These are phyloP conservation scores for Globisporangium canariense DNA, from an alignment of 352 stramenopile species.

Conservation along the genomic window DNA sequence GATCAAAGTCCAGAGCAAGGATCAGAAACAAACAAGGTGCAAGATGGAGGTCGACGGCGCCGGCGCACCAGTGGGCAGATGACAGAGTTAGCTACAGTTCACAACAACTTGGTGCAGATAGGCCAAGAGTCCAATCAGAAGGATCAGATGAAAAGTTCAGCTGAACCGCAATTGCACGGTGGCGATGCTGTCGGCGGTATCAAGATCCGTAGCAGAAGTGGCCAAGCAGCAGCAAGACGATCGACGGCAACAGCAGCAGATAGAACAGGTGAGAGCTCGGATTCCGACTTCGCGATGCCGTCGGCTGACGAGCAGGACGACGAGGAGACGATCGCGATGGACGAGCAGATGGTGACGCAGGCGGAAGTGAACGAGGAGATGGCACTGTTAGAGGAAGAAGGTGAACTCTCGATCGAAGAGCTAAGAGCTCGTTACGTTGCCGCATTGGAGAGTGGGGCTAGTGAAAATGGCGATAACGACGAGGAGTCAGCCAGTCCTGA, in stretches of 20 bases:
- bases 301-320: constrained; percentile 60
- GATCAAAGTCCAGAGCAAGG: neutral
- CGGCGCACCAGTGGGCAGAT: neutral
- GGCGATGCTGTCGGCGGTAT: too few relatives aligned
- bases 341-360: constrained; percentile 51
- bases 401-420: constrained; percentile 90
- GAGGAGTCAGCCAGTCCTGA: constrained; percentile 4
- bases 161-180: neutral
- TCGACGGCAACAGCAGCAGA: neutral
- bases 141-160: neutral
- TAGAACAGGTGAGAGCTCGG: constrained; percentile 24
- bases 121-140: neutral
- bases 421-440: constrained; percentile 45
- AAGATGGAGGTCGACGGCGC: neutral
- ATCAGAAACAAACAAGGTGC: neutral
- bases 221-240: constrained; percentile 11
- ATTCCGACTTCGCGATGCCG: constrained; percentile 35
- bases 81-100: neutral
- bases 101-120: neutral
- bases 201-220: constrained; percentile 1
- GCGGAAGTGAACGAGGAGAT: constrained; percentile 76
- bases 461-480: constrained; percentile 18
- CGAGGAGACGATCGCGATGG: constrained; percentile 86
- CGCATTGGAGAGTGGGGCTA: constrained; percentile 13
- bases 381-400: constrained; percentile 82